These are phyloP conservation scores for Lasiosphaeria miniovina DNA, from an alignment of 495 filamentous ascomycete species.

Conservation along the genomic window DNA sequence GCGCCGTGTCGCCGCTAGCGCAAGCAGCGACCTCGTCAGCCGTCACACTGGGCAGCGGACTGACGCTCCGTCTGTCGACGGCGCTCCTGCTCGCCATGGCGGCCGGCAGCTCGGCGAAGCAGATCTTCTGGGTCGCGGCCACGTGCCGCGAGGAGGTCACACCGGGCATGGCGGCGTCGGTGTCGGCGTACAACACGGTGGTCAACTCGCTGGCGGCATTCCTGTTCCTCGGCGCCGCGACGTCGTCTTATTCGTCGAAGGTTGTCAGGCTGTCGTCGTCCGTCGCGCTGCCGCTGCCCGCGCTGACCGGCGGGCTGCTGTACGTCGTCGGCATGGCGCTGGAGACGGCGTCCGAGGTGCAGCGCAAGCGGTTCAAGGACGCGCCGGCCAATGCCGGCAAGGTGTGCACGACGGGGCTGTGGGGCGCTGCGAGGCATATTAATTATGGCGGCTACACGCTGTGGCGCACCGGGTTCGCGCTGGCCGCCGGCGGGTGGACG, in stretches of 20 bases:
- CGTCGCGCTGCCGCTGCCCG: constrained; percentile 24
- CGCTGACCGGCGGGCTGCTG: constrained; percentile 40
- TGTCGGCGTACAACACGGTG: constrained; percentile 45
- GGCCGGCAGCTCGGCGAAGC: constrained; percentile 47
- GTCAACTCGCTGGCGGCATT: constrained; percentile 48
- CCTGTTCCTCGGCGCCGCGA: constrained; percentile 39
- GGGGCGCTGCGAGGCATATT: constrained; percentile 52
- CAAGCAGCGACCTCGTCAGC: neutral
- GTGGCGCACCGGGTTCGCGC: constrained; percentile 52
- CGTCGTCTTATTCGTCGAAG: constrained; percentile 32
- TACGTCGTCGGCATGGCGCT: constrained; percentile 47
- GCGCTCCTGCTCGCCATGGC: constrained; percentile 49
- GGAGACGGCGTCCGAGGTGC: constrained; percentile 51
- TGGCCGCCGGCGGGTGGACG: constrained; percentile 47
- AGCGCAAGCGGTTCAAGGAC: constrained; percentile 53
- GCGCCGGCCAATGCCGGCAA: constrained; percentile 52
- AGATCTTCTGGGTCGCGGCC: constrained; percentile 43
- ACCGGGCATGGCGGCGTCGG: constrained; percentile 27
- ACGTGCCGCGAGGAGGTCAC: constrained; percentile 46
- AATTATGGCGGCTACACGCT: constrained; percentile 58
- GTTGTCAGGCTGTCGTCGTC: neutral
- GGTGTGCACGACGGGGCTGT: constrained; percentile 52
- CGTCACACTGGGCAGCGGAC: neutral
- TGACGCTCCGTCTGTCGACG: constrained; percentile 28
- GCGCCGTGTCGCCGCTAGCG: constrained; percentile 9